These are phyloP conservation scores for Penicillium ochrochloron DNA, from an alignment of 495 filamentous ascomycete genomes.

Conservation along the genomic window DNA sequence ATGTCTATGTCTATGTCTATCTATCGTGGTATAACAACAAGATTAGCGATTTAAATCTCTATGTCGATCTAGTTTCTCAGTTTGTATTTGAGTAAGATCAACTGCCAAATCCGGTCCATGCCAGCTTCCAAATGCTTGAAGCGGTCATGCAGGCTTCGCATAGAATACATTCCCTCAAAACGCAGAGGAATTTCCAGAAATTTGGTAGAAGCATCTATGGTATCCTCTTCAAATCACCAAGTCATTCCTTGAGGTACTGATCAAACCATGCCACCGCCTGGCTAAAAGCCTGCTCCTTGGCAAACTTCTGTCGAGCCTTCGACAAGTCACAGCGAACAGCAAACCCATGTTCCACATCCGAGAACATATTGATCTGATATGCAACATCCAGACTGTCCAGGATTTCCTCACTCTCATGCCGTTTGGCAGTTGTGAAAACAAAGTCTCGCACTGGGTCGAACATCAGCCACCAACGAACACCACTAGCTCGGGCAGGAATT, in stretches of 20 bases:
- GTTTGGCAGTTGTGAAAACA: constrained; percentile 68
- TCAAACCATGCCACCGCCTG: constrained; percentile 79
- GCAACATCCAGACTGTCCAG: constrained; percentile 58
- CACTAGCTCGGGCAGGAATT: background rate
- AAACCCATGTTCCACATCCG: constrained; percentile 73
- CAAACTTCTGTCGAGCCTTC: constrained; percentile 60
- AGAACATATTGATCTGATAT: constrained; percentile 75
- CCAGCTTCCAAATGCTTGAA: too few species aligned
- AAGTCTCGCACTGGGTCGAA: constrained; percentile 17
- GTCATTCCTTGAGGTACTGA: constrained; percentile 30
- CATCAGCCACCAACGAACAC: background rate
- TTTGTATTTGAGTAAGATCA: background rate
- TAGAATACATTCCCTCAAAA: too few species aligned
- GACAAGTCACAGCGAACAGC: constrained; percentile 62
- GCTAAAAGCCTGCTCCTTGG: constrained; percentile 75
- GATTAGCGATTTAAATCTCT: too few species aligned
- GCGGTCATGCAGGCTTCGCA: too few species aligned
- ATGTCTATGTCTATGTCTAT: background rate
- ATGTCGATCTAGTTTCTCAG: too few species aligned
- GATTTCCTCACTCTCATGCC: constrained; percentile 56
- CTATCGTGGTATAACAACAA: background rate
- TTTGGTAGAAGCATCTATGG: background rate
- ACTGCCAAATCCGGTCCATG: background rate
- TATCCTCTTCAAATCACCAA: background rate
- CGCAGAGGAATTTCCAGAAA: too few species aligned